These are phyloP conservation scores for Candolleomyces efflorescens DNA, from an alignment of 768 basidiomycete genomes.

Conservation along the genomic window DNA sequence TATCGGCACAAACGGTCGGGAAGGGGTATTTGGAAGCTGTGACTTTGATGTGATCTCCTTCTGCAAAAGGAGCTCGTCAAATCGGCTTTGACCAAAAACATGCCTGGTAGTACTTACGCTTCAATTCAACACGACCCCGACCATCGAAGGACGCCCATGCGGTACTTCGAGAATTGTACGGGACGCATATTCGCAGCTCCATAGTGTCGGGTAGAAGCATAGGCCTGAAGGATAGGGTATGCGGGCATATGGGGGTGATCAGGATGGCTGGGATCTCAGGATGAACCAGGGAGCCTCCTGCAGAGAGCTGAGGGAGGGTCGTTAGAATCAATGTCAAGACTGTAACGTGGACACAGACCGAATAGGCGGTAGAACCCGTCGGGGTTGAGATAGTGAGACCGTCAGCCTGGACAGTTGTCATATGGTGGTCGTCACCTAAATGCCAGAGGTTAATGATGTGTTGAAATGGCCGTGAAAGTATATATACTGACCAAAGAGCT, in stretches of 20 bases:
- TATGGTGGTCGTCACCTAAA: conserved; percentile 95
- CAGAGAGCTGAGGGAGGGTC: conserved; percentile 59
- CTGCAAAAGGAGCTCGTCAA: conserved; percentile 36
- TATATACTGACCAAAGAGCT: conserved; percentile 80
- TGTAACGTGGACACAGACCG: conserved; percentile 46
- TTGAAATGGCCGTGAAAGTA: background rate
- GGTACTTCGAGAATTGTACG: conserved; percentile 95
- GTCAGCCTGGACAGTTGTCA: conserved; percentile 99
- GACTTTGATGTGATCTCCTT: conserved; percentile 99
- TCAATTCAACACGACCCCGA: conserved; percentile 90
- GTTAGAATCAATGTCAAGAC: conserved; percentile 8
- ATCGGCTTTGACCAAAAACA: background rate
- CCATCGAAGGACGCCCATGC: conserved; percentile 99
- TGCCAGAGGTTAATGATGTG: conserved; percentile 5
- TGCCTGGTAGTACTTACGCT: conserved; percentile 56
- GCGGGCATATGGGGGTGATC: conserved; percentile 97
- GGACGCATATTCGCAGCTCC: conserved; percentile 98
- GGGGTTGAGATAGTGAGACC: conserved; percentile 95
- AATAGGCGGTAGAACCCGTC: conserved; percentile 98
- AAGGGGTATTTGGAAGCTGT: conserved; percentile 97
- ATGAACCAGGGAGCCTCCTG: conserved; percentile 95
- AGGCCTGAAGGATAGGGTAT: conserved; percentile 96
- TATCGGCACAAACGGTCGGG: conserved; percentile 97
- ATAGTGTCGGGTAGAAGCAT: conserved; percentile 99
- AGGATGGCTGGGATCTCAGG: conserved; percentile 96